phyloP scores from a whole-genome alignment of 2,329 filamentous ascomycete genomes.

The Curvularia eragrostidis region DNA sequence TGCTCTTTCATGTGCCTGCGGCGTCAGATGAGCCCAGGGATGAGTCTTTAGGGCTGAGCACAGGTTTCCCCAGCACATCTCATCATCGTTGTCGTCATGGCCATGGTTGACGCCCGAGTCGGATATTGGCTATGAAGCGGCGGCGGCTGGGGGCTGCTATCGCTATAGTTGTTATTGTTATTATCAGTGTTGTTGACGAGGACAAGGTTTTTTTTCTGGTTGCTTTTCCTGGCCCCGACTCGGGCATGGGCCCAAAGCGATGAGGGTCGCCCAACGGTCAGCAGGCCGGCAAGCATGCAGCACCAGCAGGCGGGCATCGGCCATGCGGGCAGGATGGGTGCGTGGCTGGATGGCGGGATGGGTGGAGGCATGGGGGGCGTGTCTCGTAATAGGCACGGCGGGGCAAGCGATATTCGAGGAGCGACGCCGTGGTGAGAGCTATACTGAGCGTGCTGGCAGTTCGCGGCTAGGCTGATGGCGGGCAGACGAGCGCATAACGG shows the following conservation, averaged over 20 bases:
- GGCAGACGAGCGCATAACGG: conserved; percentile 30
- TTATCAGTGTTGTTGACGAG: not conserved
- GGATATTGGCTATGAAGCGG: not conserved
- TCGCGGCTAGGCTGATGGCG: not conserved
- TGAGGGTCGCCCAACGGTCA: not conserved
- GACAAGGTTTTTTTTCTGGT: not conserved
- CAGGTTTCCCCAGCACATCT: not conserved
- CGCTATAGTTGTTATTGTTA: not conserved
- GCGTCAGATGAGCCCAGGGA: not conserved
- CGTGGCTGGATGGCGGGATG: not conserved
- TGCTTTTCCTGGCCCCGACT: not conserved
- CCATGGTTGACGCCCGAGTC: not conserved
- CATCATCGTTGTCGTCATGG: not conserved
- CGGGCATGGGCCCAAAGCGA: not conserved
- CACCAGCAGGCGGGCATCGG: not conserved
- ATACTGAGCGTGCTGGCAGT: not conserved
- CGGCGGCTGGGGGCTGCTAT: not conserved
- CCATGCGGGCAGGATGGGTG: not conserved
- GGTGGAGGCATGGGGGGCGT: not conserved
- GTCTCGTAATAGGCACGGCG: not conserved
- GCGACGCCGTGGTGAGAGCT: conserved; percentile 2
- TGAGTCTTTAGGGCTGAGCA: not conserved
- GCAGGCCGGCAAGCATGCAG: not conserved
- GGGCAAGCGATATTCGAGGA: conserved; percentile 11
- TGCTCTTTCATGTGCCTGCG: too few species aligned